Base-by-base conservation (phyloP, 2,329 filamentous ascomycete species). In the Colletotrichum endophyticum region DNA sequence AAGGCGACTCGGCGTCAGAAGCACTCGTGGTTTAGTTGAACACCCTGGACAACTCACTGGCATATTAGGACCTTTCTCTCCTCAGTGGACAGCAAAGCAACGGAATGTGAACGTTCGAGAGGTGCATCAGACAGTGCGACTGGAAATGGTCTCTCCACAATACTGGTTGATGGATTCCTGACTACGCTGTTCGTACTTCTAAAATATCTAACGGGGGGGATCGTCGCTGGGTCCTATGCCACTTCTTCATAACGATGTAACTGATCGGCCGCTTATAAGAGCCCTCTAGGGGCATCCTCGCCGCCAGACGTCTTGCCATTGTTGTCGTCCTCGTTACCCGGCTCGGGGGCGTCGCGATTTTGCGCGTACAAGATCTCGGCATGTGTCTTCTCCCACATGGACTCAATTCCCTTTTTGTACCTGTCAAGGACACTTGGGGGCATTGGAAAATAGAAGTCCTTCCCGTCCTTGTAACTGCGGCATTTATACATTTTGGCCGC, bases 21-120 rank as follows among this genome's bases (percentile, higher is more conserved):
- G 5, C 16, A 19, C 16, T 5, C 16, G 5, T 3, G 7, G 36
- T 11, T 44, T 4, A 1, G 5, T 11, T 44, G 16, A 0, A 19
- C 2, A 44, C 8, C 5, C 8, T n/a, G 16, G 8, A 19, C 39
- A 19, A 3, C 5, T 6, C 0, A 44, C 8, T 6, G 0, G 5
- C 8, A 49, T 22, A 22, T 7, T 22, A n/a, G 19, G 6, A 49
- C 19, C 5, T 22, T 49, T 49, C 11, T 49, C 44, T 1, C 5
- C 44, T 7, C 1, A 22, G 2, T 49, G n/a, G n/a, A 49, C n/a
- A 49, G 44, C 44, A 49, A 22, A 49, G n/a, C 11, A 22, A 22
- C 19, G 22, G 6, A 6, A 13, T 13, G 11, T 1, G 4, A 3
- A 22, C 11, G 11, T 49, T 22, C 11, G 1, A 49, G n/a, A 13